These are phyloP conservation scores for Cystoisospora suis DNA, from an alignment of 169 alveolate species.

Conservation along the genomic window DNA sequence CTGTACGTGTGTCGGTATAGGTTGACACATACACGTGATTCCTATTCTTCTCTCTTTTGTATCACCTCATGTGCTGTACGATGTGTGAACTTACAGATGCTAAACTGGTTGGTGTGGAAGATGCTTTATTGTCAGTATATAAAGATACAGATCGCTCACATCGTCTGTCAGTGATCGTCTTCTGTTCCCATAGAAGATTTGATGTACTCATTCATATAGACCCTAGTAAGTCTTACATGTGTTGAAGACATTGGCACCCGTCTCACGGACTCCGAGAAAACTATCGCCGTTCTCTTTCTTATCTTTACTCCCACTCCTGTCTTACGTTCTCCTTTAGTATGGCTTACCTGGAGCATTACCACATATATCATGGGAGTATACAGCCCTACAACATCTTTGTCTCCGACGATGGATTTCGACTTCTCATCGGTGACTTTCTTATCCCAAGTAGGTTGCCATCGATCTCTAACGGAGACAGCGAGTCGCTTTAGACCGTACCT, in stretches of 20 bases:
- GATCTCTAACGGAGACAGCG: no score
- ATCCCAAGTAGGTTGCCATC: conserved; percentile 56
- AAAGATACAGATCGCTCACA: no score
- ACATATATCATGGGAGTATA: conserved; percentile 58
- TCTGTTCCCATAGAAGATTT: not conserved
- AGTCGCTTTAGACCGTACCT: no score
- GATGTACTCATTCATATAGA: not conserved
- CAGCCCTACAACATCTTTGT: conserved; percentile 64
- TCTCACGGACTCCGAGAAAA: no score
- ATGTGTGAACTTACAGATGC: no score
- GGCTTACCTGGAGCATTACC: conserved; percentile 62
- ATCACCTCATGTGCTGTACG: no score
- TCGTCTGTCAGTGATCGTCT: not conserved
- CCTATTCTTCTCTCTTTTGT: no score
- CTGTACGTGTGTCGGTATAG: not conserved
- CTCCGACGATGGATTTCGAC: conserved; percentile 66
- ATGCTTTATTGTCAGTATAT: no score
- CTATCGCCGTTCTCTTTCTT: not conserved
- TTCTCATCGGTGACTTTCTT: conserved; percentile 57
- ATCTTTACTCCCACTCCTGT: not conserved
- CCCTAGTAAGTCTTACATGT: not conserved
- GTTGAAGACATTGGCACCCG: not conserved
- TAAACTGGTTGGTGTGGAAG: no score
- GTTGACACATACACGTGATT: not conserved
- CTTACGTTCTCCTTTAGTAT: conserved; percentile 37